Evolutionary conservation across 768 basidiomycete species (phyloP).

Genomic region (Trametes maxima): DNA sequence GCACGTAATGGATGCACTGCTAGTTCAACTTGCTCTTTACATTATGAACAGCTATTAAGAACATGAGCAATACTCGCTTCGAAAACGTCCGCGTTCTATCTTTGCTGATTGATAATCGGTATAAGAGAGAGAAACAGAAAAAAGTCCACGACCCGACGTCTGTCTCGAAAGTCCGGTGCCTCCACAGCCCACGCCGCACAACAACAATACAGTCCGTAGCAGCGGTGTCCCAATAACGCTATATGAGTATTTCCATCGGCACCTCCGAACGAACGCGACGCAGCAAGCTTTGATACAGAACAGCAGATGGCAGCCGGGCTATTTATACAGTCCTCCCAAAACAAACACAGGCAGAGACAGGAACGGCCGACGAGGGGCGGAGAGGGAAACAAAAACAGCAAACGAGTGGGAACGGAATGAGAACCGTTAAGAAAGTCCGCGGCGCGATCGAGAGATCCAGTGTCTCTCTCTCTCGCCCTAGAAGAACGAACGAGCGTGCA

Average conservation of each 20-base stretch:
- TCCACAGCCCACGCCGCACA: background rate
- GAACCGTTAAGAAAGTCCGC: background rate
- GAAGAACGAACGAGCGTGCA: background rate
- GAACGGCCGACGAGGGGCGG: background rate
- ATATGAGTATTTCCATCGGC: slow-evolving; percentile 1
- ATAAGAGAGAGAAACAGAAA: no score
- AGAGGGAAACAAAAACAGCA: background rate
- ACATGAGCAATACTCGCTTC: no score
- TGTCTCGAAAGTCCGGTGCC: background rate
- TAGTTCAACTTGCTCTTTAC: no score
- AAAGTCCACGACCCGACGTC: no score
- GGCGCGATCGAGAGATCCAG: background rate
- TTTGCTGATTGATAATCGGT: no score
- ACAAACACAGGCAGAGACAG: background rate
- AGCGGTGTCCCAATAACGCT: background rate
- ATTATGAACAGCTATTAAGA: no score
- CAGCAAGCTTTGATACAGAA: slow-evolving; percentile 4
- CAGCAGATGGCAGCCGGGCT: slow-evolving; percentile 5
- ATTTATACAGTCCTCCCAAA: slow-evolving; percentile 17
- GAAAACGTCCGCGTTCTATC: no score
- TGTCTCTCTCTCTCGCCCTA: background rate
- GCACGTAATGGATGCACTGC: background rate
- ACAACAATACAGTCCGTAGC: background rate
- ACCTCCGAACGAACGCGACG: background rate
- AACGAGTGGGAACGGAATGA: background rate